phyloP scores from a whole-genome alignment of 2,329 filamentous ascomycete species.

The Neopestalotiopsis sp. region DNA sequence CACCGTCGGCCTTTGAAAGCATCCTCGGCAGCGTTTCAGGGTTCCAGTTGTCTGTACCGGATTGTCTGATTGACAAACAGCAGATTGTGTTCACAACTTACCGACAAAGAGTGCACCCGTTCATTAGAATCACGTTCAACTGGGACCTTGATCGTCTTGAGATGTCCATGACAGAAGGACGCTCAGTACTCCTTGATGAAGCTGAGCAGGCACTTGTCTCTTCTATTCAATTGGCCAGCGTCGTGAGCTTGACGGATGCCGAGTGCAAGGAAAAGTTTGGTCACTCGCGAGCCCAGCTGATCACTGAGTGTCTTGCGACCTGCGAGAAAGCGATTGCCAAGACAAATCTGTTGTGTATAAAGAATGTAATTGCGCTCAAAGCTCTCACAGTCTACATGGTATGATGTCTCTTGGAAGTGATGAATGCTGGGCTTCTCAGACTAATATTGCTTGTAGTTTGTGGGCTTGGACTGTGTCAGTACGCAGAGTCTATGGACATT shows the following conservation, averaged over 20 bases:
- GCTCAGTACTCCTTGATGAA: background rate
- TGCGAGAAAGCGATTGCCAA: slow-evolving; percentile 6
- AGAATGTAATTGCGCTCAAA: slow-evolving; percentile 8
- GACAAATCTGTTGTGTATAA: slow-evolving; percentile 8
- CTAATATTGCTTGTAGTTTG: background rate
- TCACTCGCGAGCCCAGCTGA: background rate
- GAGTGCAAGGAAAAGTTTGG: slow-evolving; percentile 1
- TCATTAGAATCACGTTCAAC: background rate
- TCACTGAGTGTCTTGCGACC: background rate
- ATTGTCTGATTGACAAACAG: background rate
- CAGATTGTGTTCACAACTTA: background rate
- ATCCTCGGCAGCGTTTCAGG: background rate
- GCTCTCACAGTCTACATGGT: slow-evolving; percentile 17
- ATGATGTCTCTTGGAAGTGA: background rate
- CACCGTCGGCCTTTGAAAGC: background rate
- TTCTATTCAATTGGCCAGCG: background rate
- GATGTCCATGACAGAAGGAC: background rate
- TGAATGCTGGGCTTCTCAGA: no score
- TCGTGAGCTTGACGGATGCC: slow-evolving; percentile 6
- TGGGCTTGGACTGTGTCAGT: background rate
- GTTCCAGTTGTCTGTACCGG: background rate
- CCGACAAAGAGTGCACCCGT: background rate
- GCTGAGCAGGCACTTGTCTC: background rate
- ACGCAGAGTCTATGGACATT: slow-evolving; percentile 10
- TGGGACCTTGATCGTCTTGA: slow-evolving; percentile 10